A percentile compares a stretch with the other conserved stretches of the same genome.
Evolutionary conservation across 352 stramenopile species (phyloP).

Genomic region (Nothophytophthora sp.): DNA sequence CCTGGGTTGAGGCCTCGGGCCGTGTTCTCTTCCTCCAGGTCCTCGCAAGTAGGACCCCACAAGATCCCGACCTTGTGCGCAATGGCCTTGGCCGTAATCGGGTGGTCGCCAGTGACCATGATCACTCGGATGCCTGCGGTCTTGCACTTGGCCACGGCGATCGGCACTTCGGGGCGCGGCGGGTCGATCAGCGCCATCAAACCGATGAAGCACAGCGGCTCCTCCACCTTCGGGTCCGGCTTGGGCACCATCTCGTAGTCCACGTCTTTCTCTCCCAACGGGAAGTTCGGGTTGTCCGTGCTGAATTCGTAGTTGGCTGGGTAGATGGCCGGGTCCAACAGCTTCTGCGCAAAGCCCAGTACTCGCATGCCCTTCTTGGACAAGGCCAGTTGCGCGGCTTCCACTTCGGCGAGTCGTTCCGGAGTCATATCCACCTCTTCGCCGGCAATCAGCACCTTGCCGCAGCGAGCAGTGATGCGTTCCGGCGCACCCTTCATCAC

Average conservation of each 20-base stretch:
- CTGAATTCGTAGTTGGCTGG: constrained; percentile 67
- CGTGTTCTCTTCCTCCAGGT: constrained; percentile 81
- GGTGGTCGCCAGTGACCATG: constrained; percentile 95
- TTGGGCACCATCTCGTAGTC: constrained; percentile 73
- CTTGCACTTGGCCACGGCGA: constrained; percentile 92
- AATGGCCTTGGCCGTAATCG: constrained; percentile 93
- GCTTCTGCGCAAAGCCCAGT: constrained; percentile 64
- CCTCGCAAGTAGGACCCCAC: constrained; percentile 83
- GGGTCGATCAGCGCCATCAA: constrained; percentile 97
- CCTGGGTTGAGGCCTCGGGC: constrained; percentile 54
- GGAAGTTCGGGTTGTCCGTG: constrained; percentile 82
- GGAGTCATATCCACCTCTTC: constrained; percentile 87
- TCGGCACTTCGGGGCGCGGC: constrained; percentile 87
- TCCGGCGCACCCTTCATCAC: constrained; percentile 98
- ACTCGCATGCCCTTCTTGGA: constrained; percentile 78
- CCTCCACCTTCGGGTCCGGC: constrained; percentile 73
- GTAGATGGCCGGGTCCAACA: constrained; percentile 52
- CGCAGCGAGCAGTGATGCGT: constrained; percentile 93
- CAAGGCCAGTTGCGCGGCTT: constrained; percentile 46
- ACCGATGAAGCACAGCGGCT: constrained; percentile 91
- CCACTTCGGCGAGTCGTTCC: constrained; percentile 84
- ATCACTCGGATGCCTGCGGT: constrained; percentile 93
- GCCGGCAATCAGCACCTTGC: constrained; percentile 67
- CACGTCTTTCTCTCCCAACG: constrained; percentile 82
- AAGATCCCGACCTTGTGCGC: constrained; percentile 94